Evolutionary conservation across 345 rosid genomes (phyloP).

Genomic region (Eutrema heterophyllum): DNA sequence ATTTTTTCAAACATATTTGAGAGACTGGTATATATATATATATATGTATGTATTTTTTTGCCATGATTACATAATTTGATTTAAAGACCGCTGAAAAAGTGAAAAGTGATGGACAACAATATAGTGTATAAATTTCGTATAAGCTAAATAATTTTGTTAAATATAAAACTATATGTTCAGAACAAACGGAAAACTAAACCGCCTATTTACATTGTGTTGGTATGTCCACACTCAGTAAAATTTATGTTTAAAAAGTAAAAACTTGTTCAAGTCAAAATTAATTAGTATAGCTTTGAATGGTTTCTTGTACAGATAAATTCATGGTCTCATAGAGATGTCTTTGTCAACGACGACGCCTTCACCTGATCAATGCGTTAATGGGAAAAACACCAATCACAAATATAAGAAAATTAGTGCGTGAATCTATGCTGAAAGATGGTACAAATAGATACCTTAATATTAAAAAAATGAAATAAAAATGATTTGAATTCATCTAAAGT

Average conservation of each 20-base stretch:
- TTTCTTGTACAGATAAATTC: not conserved
- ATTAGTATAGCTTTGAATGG: not conserved
- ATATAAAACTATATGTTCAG: too few species aligned
- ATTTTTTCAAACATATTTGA: too few species aligned
- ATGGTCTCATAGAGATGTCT: not conserved
- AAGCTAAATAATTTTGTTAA: too few species aligned
- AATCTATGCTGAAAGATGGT: constrained; percentile 1
- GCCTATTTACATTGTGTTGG: not conserved
- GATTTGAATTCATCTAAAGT: constrained; percentile 1
- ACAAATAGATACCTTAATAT: not conserved
- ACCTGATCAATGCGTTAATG: not conserved
- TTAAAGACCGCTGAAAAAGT: not conserved
- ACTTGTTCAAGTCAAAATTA: not conserved
- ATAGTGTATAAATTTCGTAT: not conserved
- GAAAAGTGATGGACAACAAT: not conserved
- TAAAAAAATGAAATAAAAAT: not conserved
- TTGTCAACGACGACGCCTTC: not conserved
- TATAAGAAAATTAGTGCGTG: not conserved
- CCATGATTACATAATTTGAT: not conserved
- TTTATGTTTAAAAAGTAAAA: not conserved
- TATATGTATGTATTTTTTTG: too few species aligned
- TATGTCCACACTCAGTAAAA: not conserved
- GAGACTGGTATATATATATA: not conserved
- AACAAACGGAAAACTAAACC: not conserved
- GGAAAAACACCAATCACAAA: not conserved